phyloP scores from a whole-genome alignment of 768 basidiomycete genomes.

The Mycena kentingensis region DNA sequence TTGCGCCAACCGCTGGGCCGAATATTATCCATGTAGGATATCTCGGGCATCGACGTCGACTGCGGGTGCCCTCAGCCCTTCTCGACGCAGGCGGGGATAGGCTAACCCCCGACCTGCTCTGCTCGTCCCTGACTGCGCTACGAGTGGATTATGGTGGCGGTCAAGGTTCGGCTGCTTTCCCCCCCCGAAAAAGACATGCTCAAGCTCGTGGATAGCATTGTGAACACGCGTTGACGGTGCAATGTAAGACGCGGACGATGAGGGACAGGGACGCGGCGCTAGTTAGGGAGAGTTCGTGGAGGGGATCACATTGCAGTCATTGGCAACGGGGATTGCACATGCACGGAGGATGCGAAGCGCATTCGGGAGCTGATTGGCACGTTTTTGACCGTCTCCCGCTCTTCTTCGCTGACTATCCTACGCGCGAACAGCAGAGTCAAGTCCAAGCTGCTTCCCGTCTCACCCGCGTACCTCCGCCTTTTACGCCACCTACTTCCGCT shows the following conservation, averaged over 20 bases:
- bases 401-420: not conserved
- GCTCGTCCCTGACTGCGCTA: constrained; percentile 82
- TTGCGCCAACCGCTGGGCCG: no score
- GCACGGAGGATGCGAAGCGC: constrained; percentile 75
- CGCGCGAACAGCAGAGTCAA: constrained; percentile 90
- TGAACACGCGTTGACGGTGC: constrained; percentile 90
- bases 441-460: constrained; percentile 84
- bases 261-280: constrained; percentile 78
- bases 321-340: constrained; percentile 91
- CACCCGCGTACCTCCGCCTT: constrained; percentile 75
- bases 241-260: constrained; percentile 94
- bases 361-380: constrained; percentile 75
- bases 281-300: constrained; percentile 81
- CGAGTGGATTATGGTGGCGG: constrained; percentile 84
- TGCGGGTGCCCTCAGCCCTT: constrained; percentile 98
- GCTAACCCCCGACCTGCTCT: constrained; percentile 90
- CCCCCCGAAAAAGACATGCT: constrained; percentile 87
- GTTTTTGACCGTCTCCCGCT: constrained; percentile 14
- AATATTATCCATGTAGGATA: constrained; percentile 80
- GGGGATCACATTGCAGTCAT: constrained; percentile 80
- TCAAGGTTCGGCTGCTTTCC: constrained; percentile 89
- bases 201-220: constrained; percentile 84
- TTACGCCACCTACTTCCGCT: constrained; percentile 37
- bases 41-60: constrained; percentile 94
- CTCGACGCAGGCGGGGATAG: constrained; percentile 93